Base-by-base conservation (phyloP, 768 basidiomycete species). In the Leucocoprinus sp. region DNA sequence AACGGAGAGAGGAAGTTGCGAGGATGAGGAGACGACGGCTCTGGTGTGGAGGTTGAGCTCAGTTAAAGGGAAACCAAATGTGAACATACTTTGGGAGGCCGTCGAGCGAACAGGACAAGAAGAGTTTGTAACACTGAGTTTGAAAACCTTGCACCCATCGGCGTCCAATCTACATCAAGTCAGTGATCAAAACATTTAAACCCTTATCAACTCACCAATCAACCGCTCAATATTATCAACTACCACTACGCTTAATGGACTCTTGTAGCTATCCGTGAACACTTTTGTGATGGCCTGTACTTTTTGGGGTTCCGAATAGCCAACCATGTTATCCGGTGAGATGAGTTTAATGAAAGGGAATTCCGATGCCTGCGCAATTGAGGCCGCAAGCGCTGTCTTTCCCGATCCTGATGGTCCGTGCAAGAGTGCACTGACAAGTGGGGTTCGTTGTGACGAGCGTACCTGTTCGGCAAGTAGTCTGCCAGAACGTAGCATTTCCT, bases 331-430 rank as follows among this genome's bases (percentile, higher is more conserved):
- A 57, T 97, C 96, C 0, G 96, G 91, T 2, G 93, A 89, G 48
- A 98, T 80, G 29, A 99, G 74, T 62, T 99, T 98, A 70, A 99
- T 95, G 70, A 99, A 99, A 0, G 96, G 96, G 64, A 83, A 99
- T 52, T 84, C 71, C n/a, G 95, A 97, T 19, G 78, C 76, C 65
- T 90, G 83, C 2, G 95, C 96, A 45, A 98, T 95, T 4, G 88
- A 86, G 5, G 92, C 95, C 2, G 87, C 95, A 36, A 98, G 66
- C 0, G 95, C 95, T 0, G 95, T 93, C 68, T 98, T 98, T 14
- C 96, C 96, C 7, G 91, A 79, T 3, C 90, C 89, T 15, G 93
- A 76, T 0, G 87, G 82, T 4, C 95, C 96, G 54, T 93, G 86
- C 36, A 98, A 69, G 9, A 98, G 73, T 5, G 93, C 75, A 52